phyloP scores from a whole-genome alignment of 2,329 filamentous ascomycete species.

The Blumeriella jaapii region DNA sequence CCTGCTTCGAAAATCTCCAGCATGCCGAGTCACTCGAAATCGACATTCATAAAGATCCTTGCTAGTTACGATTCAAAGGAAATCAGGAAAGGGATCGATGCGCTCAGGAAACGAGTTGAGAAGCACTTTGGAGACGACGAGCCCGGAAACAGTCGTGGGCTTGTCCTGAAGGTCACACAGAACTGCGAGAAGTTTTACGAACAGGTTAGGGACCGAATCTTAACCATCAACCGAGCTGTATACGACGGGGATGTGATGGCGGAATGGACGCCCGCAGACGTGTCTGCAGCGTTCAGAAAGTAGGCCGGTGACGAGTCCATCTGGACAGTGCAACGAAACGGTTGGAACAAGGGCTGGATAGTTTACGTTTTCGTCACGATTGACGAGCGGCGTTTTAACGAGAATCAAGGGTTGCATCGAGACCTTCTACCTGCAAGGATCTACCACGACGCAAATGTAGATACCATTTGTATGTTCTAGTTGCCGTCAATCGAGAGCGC shows the following conservation, averaged over 20 bases:
- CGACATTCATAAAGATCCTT: conserved; percentile 77
- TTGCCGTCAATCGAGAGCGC: too few species aligned
- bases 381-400: conserved; percentile 4
- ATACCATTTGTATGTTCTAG: conserved; percentile 3
- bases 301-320: conserved; percentile 9
- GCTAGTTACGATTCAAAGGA: conserved; percentile 72
- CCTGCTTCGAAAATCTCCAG: conserved; percentile 54
- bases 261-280: conserved; percentile 54
- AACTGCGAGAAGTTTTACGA: conserved; percentile 54
- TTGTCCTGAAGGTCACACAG: conserved; percentile 45
- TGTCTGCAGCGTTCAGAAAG: conserved; percentile 44
- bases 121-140: conserved; percentile 95
- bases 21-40: conserved; percentile 73
- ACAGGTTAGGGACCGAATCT: conserved; percentile 49
- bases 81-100: conserved; percentile 79
- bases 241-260: conserved; percentile 54
- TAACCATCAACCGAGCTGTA: conserved; percentile 47
- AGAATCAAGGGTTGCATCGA: conserved; percentile 3
- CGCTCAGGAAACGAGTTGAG: conserved; percentile 81
- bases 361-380: conserved; percentile 2
- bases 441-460: conserved; percentile 9
- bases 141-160: conserved; percentile 37
- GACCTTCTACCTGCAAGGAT: conserved; percentile 12
- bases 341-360: conserved; percentile 1
- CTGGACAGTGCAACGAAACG: background rate